Conservation (phyloP, 2,329 filamentous ascomycete genomes). For the Fusarium denticulatum region DNA sequence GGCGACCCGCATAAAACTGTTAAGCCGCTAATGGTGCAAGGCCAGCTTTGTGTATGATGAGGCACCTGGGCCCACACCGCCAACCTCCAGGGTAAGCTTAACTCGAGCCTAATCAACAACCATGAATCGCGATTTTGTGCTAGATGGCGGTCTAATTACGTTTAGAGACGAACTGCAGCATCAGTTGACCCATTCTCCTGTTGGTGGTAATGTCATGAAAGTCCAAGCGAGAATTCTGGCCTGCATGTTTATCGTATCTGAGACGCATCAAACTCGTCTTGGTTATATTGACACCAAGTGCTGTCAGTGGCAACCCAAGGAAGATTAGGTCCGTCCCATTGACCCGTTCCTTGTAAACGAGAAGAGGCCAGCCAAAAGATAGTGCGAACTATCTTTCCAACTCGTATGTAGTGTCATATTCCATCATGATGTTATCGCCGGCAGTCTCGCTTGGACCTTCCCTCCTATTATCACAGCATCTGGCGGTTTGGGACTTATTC, state of each 20-base stretch:
- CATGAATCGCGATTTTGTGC: background rate
- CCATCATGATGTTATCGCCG: background rate
- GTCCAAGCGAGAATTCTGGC: background rate
- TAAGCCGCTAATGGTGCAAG: background rate
- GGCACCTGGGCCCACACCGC: rapidly evolving
- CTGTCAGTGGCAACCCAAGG: rapidly evolving
- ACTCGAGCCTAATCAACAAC: background rate
- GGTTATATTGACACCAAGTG: rapidly evolving
- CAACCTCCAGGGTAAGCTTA: background rate
- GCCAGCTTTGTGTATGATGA: no score
- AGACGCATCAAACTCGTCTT: no score
- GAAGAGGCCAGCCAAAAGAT: rapidly evolving
- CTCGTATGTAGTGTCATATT: no score
- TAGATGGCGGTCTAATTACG: rapidly evolving
- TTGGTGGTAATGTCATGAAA: rapidly evolving
- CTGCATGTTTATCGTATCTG: no score
- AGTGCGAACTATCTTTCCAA: background rate
- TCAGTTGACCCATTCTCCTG: rapidly evolving
- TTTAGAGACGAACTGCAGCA: rapidly evolving
- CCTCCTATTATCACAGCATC: no score
- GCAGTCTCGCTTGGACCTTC: background rate
- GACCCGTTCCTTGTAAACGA: rapidly evolving
- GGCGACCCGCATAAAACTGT: rapidly evolving
- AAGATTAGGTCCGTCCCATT: background rate
- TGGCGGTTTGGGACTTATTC: background rate